These are phyloP conservation scores for Microstegium vimineum DNA, from an alignment of 176 grass and related monocot genomes.

Conservation along the genomic window DNA sequence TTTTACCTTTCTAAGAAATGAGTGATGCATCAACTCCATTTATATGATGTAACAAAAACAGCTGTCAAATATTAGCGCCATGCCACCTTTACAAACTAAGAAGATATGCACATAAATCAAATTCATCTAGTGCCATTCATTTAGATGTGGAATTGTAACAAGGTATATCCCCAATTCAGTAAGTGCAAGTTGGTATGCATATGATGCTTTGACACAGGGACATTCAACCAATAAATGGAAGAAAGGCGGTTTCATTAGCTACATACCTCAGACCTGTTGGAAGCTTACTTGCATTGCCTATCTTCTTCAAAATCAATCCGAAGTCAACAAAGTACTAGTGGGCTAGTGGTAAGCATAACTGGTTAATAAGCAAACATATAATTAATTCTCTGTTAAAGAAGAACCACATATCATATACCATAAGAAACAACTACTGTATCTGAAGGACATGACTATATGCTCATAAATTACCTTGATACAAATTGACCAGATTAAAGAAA, in stretches of 20 bases:
- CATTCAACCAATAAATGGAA: not conserved
- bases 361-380: not conserved
- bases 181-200: slow-evolving; percentile 12
- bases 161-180: not conserved
- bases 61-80: not conserved
- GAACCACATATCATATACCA: not conserved
- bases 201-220: not conserved
- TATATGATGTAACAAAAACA: not conserved
- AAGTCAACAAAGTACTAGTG: not conserved
- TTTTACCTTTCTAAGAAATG: slow-evolving; percentile 7
- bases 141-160: not conserved
- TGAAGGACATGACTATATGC: not conserved
- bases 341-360: not conserved
- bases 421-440: not conserved
- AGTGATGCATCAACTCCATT: not conserved
- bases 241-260: not conserved
- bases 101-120: slow-evolving; percentile 3
- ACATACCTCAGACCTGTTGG: slow-evolving; percentile 10
- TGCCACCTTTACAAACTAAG: not conserved
- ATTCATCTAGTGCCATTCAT: not conserved
- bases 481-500: not conserved
- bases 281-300: not conserved
- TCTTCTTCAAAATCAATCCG: not conserved
- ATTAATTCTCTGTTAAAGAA: not conserved
- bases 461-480: not conserved